phyloP scores from a whole-genome alignment of 208 protist species.

The Crithidia brevicula region DNA sequence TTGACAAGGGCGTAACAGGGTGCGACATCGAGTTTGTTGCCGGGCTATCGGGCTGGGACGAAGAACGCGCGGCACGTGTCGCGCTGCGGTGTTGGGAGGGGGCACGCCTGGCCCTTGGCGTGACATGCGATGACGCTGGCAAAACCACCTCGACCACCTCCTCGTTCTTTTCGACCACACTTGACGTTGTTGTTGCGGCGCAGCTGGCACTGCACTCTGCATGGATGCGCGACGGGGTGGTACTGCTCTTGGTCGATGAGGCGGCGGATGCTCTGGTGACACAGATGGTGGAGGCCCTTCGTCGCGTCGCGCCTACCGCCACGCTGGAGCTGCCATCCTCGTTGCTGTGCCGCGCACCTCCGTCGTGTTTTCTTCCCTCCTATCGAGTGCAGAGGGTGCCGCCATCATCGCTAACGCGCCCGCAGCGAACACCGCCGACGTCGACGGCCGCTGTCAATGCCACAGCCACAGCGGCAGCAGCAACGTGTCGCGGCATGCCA shows the following conservation, averaged over 20 bases:
- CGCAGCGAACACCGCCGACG: neutral
- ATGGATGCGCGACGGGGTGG: conserved; percentile 34
- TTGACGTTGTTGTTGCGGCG: conserved; percentile 44
- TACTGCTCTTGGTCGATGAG: conserved; percentile 44
- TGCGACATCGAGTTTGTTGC: neutral
- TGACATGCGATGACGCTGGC: no score
- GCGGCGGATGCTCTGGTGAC: conserved; percentile 19
- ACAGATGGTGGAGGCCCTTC: conserved; percentile 20
- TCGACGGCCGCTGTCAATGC: neutral
- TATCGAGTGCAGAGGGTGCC: conserved; percentile 20
- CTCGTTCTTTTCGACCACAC: conserved; percentile 34
- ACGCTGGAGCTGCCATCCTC: conserved; percentile 21
- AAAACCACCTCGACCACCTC: no score
- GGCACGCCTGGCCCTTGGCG: conserved; percentile 29
- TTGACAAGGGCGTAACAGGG: no score
- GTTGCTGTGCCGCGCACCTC: conserved; percentile 11
- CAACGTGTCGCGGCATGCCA: neutral
- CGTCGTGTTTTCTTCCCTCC: conserved; percentile 40
- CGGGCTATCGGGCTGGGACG: conserved; percentile 19
- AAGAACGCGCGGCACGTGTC: conserved; percentile 28
- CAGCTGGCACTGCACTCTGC: conserved; percentile 47
- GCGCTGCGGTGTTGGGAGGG: conserved; percentile 43
- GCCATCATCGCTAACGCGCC: neutral
- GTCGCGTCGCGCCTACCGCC: conserved; percentile 9
- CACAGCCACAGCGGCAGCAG: neutral